Conservation (phyloP, 495 filamentous ascomycete genomes). For the Letharia columbiana region DNA sequence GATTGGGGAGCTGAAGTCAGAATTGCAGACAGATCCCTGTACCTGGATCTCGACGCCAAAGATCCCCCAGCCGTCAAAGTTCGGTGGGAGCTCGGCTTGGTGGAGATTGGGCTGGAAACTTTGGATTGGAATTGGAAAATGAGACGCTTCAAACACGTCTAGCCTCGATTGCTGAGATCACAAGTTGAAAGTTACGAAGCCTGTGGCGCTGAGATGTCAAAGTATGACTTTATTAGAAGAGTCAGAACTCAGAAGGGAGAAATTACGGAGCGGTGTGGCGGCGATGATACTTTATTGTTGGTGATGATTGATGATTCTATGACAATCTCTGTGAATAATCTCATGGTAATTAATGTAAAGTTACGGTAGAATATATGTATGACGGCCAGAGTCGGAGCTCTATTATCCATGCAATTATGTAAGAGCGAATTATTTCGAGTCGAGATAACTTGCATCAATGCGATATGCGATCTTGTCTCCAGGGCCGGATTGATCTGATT, state of each 20-base stretch:
- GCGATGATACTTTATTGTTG: background rate
- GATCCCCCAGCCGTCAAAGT: background rate
- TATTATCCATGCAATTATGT: background rate
- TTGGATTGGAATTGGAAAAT: background rate
- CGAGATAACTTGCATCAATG: background rate
- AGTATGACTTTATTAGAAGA: background rate
- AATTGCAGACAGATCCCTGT: background rate
- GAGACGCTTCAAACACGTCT: background rate
- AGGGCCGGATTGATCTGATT: background rate
- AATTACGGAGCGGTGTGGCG: background rate
- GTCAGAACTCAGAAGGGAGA: background rate
- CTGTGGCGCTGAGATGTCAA: background rate
- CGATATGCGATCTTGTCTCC: conserved; percentile 1
- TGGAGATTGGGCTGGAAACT: background rate
- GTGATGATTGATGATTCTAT: background rate
- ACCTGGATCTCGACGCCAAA: conserved; percentile 2
- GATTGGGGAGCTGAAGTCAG: background rate
- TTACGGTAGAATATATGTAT: background rate
- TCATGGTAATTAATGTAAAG: too few species aligned
- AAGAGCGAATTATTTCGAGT: background rate
- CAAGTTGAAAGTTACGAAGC: background rate
- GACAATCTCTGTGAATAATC: background rate
- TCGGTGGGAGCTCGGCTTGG: background rate
- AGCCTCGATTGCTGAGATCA: background rate
- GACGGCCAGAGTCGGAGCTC: background rate